phyloP scores from a whole-genome alignment of 176 grass and related monocot species.

The Pontederia paniculata region DNA sequence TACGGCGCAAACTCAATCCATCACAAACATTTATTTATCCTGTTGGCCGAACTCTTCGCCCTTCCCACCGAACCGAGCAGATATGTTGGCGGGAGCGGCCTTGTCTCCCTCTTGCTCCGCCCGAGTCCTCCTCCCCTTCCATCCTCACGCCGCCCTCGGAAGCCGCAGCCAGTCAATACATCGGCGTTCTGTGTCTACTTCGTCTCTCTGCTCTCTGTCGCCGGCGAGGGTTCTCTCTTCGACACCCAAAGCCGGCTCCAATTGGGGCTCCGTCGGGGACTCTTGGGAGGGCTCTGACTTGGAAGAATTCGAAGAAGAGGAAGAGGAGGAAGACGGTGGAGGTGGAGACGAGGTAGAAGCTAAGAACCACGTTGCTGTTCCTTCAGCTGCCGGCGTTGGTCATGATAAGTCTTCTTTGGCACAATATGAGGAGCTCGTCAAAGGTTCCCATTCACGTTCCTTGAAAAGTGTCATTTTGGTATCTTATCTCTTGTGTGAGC shows the following conservation, averaged over 20 bases:
- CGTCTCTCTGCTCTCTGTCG: neutral
- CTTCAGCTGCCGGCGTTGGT: neutral
- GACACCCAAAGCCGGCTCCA: neutral
- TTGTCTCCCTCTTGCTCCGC: slow-evolving; percentile 4
- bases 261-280: slow-evolving; percentile 11
- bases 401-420: neutral
- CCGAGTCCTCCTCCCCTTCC: neutral
- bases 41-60: too few relatives aligned
- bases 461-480: neutral
- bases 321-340: neutral
- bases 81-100: slow-evolving; percentile 8
- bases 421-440: slow-evolving; percentile 22
- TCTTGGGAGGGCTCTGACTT: slow-evolving; percentile 71
- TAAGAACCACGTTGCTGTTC: neutral
- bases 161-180: neutral
- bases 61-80: neutral
- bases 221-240: slow-evolving; percentile 1
- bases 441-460: slow-evolving; percentile 21
- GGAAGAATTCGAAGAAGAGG: slow-evolving; percentile 26
- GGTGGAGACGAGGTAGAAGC: neutral
- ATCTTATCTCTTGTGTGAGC: neutral
- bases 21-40: too few relatives aligned
- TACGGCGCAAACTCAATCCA: too few relatives aligned
- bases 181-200: neutral
- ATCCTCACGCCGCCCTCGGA: neutral